Conservation (phyloP, 2,329 filamentous ascomycete genomes). For the Pestalotiopsis sp. region DNA sequence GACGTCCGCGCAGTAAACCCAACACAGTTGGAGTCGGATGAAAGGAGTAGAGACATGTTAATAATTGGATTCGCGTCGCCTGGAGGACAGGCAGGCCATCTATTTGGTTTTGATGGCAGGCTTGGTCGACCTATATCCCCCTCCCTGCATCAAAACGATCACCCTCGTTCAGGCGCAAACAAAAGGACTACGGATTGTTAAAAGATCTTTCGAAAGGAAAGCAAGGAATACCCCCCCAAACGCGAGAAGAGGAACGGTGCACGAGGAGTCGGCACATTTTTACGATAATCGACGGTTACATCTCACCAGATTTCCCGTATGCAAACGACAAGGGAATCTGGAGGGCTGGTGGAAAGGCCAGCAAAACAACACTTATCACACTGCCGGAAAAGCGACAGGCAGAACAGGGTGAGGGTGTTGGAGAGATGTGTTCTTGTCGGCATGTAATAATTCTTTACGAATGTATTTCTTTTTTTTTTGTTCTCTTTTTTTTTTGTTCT, state of each 20-base stretch:
- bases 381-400: slow-evolving; percentile 1
- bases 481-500: slow-evolving; percentile 32
- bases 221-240: slow-evolving; percentile 22
- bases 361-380: slow-evolving; percentile 29
- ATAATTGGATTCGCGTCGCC: slow-evolving; percentile 21
- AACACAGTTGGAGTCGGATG: slow-evolving; percentile 1
- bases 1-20: neutral
- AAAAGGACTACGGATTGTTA: slow-evolving; percentile 15
- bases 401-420: slow-evolving; percentile 19
- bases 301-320: slow-evolving; percentile 18
- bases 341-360: neutral
- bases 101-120: slow-evolving; percentile 21
- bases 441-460: slow-evolving; percentile 49
- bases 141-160: slow-evolving; percentile 11
- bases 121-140: slow-evolving; percentile 16
- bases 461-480: slow-evolving; percentile 33
- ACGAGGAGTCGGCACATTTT: slow-evolving; percentile 16
- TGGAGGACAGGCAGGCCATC: slow-evolving; percentile 22
- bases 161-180: slow-evolving; percentile 18
- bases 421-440: slow-evolving; percentile 33
- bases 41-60: slow-evolving; percentile 12
- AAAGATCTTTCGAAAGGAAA: slow-evolving; percentile 19
- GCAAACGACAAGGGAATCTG: slow-evolving; percentile 9
- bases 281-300: slow-evolving; percentile 34
- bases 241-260: slow-evolving; percentile 7